A percentile compares a stretch with the other conserved stretches of the same genome.
Evolutionary conservation across 1,284 basidiomycete species (phyloP).

Genomic region (Puccinia hordei): DNA sequence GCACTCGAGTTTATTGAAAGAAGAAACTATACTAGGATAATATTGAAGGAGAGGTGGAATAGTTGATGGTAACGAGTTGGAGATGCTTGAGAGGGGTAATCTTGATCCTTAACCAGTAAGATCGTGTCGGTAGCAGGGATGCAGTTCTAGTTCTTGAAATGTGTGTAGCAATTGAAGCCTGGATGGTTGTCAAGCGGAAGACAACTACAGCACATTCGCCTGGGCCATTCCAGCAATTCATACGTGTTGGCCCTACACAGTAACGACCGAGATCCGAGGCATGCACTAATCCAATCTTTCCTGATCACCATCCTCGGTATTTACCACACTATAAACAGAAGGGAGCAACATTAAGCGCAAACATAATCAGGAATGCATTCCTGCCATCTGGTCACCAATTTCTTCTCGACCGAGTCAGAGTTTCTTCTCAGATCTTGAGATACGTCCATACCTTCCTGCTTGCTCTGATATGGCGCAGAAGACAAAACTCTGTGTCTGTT

Average conservation of each 20-base stretch:
- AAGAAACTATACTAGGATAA: background rate
- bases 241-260: background rate
- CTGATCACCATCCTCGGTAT: background rate
- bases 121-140: background rate
- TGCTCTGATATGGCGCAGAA: too few relatives aligned
- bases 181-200: constrained; percentile 18
- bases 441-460: background rate
- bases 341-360: background rate
- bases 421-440: background rate
- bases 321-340: background rate
- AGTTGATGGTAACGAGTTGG: background rate
- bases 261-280: constrained; percentile 21
- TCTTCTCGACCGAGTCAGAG: background rate
- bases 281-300: background rate
- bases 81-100: background rate
- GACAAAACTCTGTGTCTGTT: too few relatives aligned
- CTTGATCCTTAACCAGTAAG: background rate
- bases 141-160: background rate
- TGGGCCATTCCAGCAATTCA: background rate
- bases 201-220: background rate
- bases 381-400: background rate
- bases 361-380: background rate
- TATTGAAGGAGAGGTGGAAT: background rate
- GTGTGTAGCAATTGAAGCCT: background rate
- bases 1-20: background rate